A percentile compares a stretch with the other conserved stretches of the same genome.
phyloP scores from a whole-genome alignment of 495 filamentous ascomycete species.

The Penicillium canescens region DNA sequence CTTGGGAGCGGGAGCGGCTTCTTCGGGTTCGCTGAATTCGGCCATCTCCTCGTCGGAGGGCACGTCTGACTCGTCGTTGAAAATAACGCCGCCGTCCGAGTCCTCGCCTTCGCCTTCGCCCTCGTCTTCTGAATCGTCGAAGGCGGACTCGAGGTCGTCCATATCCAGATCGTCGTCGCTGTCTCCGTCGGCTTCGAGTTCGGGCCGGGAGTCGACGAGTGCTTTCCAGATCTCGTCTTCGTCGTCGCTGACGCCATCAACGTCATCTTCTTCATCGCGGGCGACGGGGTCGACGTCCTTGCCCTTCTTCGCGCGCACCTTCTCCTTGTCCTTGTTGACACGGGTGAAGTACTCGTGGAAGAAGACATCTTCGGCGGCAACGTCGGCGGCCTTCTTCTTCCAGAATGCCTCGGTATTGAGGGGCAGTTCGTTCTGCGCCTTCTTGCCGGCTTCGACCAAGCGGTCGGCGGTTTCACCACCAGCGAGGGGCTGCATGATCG shows the following conservation, averaged over 20 bases:
- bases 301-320: slow-evolving; percentile 53
- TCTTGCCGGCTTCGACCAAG: slow-evolving; percentile 60
- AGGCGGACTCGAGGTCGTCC: slow-evolving; percentile 62
- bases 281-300: slow-evolving; percentile 38
- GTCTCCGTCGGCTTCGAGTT: slow-evolving; percentile 68
- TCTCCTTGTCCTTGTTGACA: slow-evolving; percentile 69
- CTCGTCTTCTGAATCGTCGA: slow-evolving; percentile 50
- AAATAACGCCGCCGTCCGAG: slow-evolving; percentile 54
- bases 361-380: slow-evolving; percentile 90
- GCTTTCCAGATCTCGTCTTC: slow-evolving; percentile 92
- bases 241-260: slow-evolving; percentile 37
- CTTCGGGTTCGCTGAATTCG: slow-evolving; percentile 27
- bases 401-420: slow-evolving; percentile 92
- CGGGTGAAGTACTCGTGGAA: slow-evolving; percentile 95
- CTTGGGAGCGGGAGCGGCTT: slow-evolving; percentile 23
- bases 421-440: slow-evolving; percentile 38
- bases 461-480: slow-evolving; percentile 63
- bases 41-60: slow-evolving; percentile 46
- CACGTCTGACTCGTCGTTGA: slow-evolving; percentile 49
- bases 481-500: slow-evolving; percentile 93
- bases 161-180: slow-evolving; percentile 65
- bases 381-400: slow-evolving; percentile 82
- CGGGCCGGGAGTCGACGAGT: slow-evolving; percentile 75
- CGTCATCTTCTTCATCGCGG: slow-evolving; percentile 27
- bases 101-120: slow-evolving; percentile 49